Conservation (phyloP, 495 filamentous ascomycete genomes). For the Apodospora peruviana region DNA sequence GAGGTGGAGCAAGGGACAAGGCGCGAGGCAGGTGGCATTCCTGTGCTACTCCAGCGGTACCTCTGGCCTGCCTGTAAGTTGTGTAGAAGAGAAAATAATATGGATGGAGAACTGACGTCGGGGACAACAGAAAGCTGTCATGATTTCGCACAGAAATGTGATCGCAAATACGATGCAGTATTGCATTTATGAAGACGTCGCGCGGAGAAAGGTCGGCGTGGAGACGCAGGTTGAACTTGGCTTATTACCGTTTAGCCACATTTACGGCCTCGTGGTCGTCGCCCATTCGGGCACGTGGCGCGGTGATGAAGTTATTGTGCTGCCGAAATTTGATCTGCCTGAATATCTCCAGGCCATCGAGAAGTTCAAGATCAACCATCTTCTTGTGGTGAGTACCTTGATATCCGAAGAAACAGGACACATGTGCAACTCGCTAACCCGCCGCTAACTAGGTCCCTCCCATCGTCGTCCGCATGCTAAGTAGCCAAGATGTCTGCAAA, state of each 20-base stretch:
- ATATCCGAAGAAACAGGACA: neutral
- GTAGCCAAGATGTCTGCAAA: conserved; percentile 54
- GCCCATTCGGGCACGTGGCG: conserved; percentile 63
- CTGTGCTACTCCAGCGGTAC: conserved; percentile 89
- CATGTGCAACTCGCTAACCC: neutral
- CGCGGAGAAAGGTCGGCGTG: conserved; percentile 29
- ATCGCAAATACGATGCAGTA: conserved; percentile 77
- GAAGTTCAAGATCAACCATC: conserved; percentile 60
- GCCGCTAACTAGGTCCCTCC: conserved; percentile 60
- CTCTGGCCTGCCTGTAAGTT: conserved; percentile 71
- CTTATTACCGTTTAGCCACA: conserved; percentile 79
- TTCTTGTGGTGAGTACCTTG: conserved; percentile 59
- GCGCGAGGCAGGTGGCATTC: conserved; percentile 70
- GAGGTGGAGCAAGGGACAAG: conserved; percentile 69
- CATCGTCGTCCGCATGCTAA: conserved; percentile 76
- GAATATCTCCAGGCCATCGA: conserved; percentile 62
- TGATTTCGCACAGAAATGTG: conserved; percentile 85
- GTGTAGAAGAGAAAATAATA: neutral
- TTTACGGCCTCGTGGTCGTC: conserved; percentile 77
- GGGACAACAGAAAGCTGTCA: conserved; percentile 76
- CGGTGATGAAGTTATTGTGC: conserved; percentile 71
- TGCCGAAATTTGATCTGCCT: conserved; percentile 78
- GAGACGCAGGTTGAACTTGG: conserved; percentile 62
- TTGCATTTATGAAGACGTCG: conserved; percentile 45
- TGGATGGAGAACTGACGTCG: neutral